Percentiles rank a stretch among this genome's conserved stretches.
Evolutionary conservation across 257 asterid species (phyloP).

Genomic region (Rauvolfia tetraphylla): DNA sequence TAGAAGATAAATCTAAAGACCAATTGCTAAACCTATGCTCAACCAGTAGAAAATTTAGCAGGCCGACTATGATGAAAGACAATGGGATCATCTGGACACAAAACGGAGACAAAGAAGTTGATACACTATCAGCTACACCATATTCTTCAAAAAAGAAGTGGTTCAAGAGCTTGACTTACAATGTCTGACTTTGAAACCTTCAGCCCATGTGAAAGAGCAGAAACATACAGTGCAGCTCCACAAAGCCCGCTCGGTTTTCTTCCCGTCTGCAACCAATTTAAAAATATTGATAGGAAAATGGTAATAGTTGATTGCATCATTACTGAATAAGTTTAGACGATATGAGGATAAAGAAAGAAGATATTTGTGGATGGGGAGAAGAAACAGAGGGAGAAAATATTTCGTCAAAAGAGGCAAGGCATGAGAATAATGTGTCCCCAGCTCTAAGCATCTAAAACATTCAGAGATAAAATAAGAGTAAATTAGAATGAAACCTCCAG

Average conservation of each 20-base stretch:
- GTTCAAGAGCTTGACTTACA: slow-evolving; percentile 40
- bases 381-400: neutral
- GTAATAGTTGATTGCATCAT: neutral
- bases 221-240: slow-evolving; percentile 83
- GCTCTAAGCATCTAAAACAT: neutral
- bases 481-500: neutral
- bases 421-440: neutral
- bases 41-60: neutral
- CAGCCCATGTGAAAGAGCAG: slow-evolving; percentile 75
- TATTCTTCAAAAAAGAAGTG: neutral
- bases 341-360: neutral
- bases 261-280: slow-evolving; percentile 61
- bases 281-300: slow-evolving; percentile 3
- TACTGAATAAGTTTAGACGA: neutral
- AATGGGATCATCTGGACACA: neutral
- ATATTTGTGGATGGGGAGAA: neutral
- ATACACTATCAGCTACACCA: neutral
- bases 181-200: slow-evolving; percentile 59
- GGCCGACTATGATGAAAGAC: neutral
- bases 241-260: slow-evolving; percentile 91
- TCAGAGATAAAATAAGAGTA: neutral
- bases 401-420: neutral
- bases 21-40: neutral
- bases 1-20: neutral
- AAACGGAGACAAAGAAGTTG: neutral